Percentiles rank a stretch among this genome's conserved stretches.
phyloP scores from a whole-genome alignment of 2,329 filamentous ascomycete species.

The Fusarium sp. region DNA sequence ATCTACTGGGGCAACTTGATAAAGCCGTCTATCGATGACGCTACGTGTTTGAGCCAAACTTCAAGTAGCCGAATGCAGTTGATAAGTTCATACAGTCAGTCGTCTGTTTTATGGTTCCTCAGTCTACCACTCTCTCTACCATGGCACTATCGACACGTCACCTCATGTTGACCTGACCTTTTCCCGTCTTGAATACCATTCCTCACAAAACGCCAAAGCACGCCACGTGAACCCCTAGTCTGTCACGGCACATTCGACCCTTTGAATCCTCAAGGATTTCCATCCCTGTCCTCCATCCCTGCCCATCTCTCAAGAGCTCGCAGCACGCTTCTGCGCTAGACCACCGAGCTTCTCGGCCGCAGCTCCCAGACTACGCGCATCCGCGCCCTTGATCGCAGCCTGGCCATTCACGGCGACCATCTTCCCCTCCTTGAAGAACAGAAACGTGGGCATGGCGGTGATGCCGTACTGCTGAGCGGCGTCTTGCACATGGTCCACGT shows the following conservation, averaged over 20 bases:
- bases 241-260: too few relatives aligned
- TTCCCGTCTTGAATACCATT: not conserved
- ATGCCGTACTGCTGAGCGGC: conserved; percentile 79
- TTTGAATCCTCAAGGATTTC: not conserved
- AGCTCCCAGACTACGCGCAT: conserved; percentile 44
- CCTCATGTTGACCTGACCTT: too few relatives aligned
- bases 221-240: not conserved
- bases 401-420: conserved; percentile 46
- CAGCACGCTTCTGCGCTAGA: conserved; percentile 47
- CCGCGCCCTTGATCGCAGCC: conserved; percentile 49
- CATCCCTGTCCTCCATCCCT: not conserved
- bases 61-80: too few relatives aligned
- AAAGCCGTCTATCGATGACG: too few relatives aligned
- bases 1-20: too few relatives aligned
- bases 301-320: conserved; percentile 3
- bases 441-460: conserved; percentile 93
- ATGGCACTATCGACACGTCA: too few relatives aligned
- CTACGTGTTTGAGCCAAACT: too few relatives aligned
- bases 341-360: conserved; percentile 52
- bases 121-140: too few relatives aligned
- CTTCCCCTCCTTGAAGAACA: conserved; percentile 76
- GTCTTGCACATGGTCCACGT: conserved; percentile 83
- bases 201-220: conserved; percentile 13
- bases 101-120: too few relatives aligned
- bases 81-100: too few relatives aligned